Conservation (phyloP, 352 stramenopile species). For the Pythium guiyangense region DNA sequence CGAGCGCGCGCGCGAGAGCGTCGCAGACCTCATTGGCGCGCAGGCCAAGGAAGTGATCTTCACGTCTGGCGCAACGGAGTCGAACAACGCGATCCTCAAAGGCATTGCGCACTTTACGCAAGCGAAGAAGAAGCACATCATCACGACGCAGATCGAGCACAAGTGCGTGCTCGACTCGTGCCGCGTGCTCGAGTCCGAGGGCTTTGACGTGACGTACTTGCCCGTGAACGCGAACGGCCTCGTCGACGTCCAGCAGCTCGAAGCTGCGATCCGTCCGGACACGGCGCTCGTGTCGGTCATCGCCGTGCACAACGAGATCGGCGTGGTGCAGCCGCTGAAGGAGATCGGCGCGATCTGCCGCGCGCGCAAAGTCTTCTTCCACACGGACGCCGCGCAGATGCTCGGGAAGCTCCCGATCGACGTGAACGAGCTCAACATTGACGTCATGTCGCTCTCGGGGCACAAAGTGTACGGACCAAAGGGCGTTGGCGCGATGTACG, state of each 20-base stretch:
- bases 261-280: slow-evolving; percentile 92
- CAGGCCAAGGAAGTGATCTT: slow-evolving; percentile 99
- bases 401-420: slow-evolving; percentile 96
- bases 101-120: slow-evolving; percentile 95
- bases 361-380: slow-evolving; percentile 96
- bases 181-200: slow-evolving; percentile 94
- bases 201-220: slow-evolving; percentile 98
- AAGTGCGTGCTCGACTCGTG: slow-evolving; percentile 99
- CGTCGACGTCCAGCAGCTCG: slow-evolving; percentile 93
- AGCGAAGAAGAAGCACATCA: slow-evolving; percentile 97
- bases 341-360: slow-evolving; percentile 95
- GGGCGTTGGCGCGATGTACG: slow-evolving; percentile 97
- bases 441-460: slow-evolving; percentile 97
- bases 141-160: slow-evolving; percentile 98
- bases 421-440: slow-evolving; percentile 98
- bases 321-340: slow-evolving; percentile 96
- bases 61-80: slow-evolving; percentile 98
- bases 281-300: slow-evolving; percentile 98
- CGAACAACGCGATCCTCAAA: slow-evolving; percentile 99
- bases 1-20: no score
- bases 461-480: slow-evolving; percentile 99
- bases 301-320: slow-evolving; percentile 99
- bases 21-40: no score
- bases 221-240: slow-evolving; percentile 91
- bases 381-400: slow-evolving; percentile 99